Conservation (phyloP, 2,329 filamentous ascomycete species). For the Nannizziopsis arthrosporioides region DNA sequence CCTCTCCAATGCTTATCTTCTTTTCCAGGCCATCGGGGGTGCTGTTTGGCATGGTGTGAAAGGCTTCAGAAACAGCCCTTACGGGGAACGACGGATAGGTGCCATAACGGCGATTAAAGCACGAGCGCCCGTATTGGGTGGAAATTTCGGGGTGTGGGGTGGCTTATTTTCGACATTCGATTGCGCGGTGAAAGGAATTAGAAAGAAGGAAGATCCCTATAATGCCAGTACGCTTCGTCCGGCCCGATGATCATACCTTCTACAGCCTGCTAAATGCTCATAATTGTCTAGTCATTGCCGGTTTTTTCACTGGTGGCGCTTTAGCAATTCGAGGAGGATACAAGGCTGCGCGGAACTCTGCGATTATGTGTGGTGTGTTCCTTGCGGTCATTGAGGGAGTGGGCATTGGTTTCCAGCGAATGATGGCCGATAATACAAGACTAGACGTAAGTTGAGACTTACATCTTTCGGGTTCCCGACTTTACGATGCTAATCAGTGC, state of each 20-base stretch:
- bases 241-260: neutral
- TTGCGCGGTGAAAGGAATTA: conserved; percentile 85
- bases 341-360: conserved; percentile 85
- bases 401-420: conserved; percentile 86
- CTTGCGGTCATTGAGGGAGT: conserved; percentile 95
- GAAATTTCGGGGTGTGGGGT: conserved; percentile 97
- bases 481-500: neutral
- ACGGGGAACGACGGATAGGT: conserved; percentile 90
- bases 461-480: neutral
- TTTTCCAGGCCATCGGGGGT: conserved; percentile 55
- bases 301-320: conserved; percentile 90
- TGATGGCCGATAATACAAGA: conserved; percentile 82
- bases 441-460: conserved; percentile 49
- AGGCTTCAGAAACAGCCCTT: conserved; percentile 77
- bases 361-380: conserved; percentile 89
- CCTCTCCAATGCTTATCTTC: conserved; percentile 6
- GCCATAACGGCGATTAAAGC: conserved; percentile 96
- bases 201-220: conserved; percentile 96
- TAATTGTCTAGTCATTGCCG: conserved; percentile 60
- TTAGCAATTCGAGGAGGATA: conserved; percentile 84
- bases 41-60: conserved; percentile 96
- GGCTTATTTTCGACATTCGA: conserved; percentile 93
- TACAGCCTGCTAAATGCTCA: neutral
- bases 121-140: conserved; percentile 85
- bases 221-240: conserved; percentile 58